Evolutionary conservation across 352 stramenopile species (phyloP).

Genomic region (Peronospora belbahrii): DNA sequence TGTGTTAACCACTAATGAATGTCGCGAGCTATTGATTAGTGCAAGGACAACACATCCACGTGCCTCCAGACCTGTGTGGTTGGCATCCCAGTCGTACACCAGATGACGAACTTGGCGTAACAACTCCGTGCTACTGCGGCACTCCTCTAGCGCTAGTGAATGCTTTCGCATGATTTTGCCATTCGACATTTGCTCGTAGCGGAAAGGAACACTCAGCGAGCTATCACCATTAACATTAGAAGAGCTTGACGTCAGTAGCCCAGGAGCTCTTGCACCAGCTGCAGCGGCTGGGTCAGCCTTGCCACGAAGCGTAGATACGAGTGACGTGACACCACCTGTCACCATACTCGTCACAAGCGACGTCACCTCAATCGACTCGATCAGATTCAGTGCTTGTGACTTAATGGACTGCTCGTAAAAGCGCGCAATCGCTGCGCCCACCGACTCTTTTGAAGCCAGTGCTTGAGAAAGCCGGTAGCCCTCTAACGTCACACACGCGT

Average conservation of each 20-base stretch:
- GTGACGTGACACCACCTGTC: constrained; percentile 58
- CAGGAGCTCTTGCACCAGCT: constrained; percentile 17
- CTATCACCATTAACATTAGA: constrained; percentile 8
- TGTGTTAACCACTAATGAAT: constrained; percentile 62
- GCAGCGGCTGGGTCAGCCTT: constrained; percentile 56
- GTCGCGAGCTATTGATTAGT: constrained; percentile 72
- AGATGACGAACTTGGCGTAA: constrained; percentile 61
- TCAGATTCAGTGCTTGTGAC: constrained; percentile 68
- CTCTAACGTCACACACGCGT: constrained; percentile 68
- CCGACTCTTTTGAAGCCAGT: constrained; percentile 63
- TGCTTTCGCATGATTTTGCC: constrained; percentile 68
- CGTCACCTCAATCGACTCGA: constrained; percentile 82
- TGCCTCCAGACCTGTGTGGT: constrained; percentile 73
- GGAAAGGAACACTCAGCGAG: constrained; percentile 26
- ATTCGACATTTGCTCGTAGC: constrained; percentile 70
- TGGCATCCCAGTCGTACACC: constrained; percentile 81
- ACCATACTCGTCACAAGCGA: constrained; percentile 81
- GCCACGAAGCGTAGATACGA: constrained; percentile 73
- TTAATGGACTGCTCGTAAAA: constrained; percentile 84
- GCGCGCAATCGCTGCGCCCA: constrained; percentile 47
- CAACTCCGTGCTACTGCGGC: constrained; percentile 44
- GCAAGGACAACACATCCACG: constrained; percentile 67
- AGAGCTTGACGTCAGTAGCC: constrained; percentile 25
- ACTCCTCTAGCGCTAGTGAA: constrained; percentile 39
- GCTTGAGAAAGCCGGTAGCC: constrained; percentile 58